phyloP scores from a whole-genome alignment of 495 filamentous ascomycete species.

The Podospora appendiculata region DNA sequence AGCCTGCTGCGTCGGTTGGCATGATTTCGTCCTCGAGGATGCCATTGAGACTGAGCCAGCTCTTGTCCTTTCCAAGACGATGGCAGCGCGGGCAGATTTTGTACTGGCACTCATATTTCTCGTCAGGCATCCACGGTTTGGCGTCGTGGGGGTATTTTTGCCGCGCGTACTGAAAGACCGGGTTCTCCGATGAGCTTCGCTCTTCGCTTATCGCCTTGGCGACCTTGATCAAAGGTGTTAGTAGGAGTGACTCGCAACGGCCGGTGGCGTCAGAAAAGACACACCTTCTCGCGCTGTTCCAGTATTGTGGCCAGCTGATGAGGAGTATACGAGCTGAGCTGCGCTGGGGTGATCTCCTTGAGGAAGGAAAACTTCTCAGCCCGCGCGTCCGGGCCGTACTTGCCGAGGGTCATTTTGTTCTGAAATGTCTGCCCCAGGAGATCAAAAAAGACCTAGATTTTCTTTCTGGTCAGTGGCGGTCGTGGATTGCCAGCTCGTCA shows the following conservation, averaged over 20 bases:
- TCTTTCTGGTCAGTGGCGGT: not conserved
- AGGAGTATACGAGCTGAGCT: slow-evolving; percentile 34
- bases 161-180: not conserved
- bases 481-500: not conserved
- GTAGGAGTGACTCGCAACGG: not conserved
- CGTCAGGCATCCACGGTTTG: slow-evolving; percentile 32
- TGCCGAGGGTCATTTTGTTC: slow-evolving; percentile 16
- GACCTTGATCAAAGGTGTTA: slow-evolving; percentile 12
- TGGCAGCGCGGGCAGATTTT: slow-evolving; percentile 47
- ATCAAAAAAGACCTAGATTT: slow-evolving; percentile 22
- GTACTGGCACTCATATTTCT: slow-evolving; percentile 38
- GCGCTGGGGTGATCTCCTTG: slow-evolving; percentile 41
- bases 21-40: slow-evolving; percentile 37
- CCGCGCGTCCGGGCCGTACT: slow-evolving; percentile 26
- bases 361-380: slow-evolving; percentile 34
- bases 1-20: slow-evolving; percentile 32
- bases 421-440: slow-evolving; percentile 13
- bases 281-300: slow-evolving; percentile 32
- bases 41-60: slow-evolving; percentile 42
- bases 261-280: not conserved
- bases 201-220: slow-evolving; percentile 13
- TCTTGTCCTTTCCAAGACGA: slow-evolving; percentile 31
- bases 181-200: not conserved
- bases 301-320: slow-evolving; percentile 32
- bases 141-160: slow-evolving; percentile 5